Base-by-base conservation (phyloP, 78 protist genomes). In the Cavenderia fasciculata region DNA sequence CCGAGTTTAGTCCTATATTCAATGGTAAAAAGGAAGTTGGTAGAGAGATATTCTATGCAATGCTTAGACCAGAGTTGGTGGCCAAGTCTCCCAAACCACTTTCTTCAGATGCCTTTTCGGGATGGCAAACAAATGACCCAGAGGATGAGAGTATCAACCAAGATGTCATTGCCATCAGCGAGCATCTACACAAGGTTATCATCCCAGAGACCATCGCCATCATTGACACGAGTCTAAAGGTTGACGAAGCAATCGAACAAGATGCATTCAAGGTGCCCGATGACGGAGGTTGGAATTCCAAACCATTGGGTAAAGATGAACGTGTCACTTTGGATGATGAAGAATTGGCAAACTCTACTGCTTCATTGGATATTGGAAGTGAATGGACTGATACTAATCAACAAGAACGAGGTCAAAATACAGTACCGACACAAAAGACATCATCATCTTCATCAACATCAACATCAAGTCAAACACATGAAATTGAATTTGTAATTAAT, bases 41-140 rank as follows among this genome's bases (percentile, higher is more conserved):
- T 7, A 25, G 92, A 31, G 92, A 86, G 6, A 75, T 63, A 27
- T 69, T 70, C 18, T 86, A 66, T 70, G 74, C 44, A 31, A 33
- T 86, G 66, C 29, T 68, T 10, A 62, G 92, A 65, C 92, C 92
- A 27, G 92, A 86, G 23, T 41, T 86, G 3, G 70, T 86, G 29
- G 8, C 19, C 10, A 21, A 25, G 23, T 74, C 43, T n/a, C 29
- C 36, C 8, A 21, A 3, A 8, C 69, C 77, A 29, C 47, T 86
- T 4, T 54, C 73, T 52, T n/a, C 68, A 1, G 92, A 86, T 44
- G 92, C 71, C 29, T 71, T 74, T 27, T 69, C 92, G 7, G 74
- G 77, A 18, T 65, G 62, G 69, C 78, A 65, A 66, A 16, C 29
- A 23, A 36, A 36, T 29, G 63, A 25, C 3, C 36, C 57, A 7